Evolutionary conservation across 306 rosid genomes (phyloP).

Genomic region (Heteromeles arbutifolia): DNA sequence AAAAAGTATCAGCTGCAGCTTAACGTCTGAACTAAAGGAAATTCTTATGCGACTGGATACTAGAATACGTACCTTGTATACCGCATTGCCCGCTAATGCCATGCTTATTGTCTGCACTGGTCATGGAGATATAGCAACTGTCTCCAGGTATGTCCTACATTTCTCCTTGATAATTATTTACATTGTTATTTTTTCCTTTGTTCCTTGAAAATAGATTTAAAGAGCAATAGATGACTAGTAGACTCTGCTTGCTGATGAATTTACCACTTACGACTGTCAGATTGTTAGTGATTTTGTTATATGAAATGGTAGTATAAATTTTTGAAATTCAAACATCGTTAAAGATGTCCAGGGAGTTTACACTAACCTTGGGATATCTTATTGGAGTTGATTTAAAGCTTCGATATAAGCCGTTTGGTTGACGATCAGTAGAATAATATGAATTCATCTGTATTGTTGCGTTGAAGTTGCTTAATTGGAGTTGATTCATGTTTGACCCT

Average conservation of each 20-base stretch:
- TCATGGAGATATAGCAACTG: constrained; percentile 86
- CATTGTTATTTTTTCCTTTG: background rate
- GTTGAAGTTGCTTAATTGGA: background rate
- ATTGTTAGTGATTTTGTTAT: background rate
- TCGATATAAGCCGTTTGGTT: background rate
- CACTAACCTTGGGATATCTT: background rate
- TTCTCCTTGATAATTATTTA: background rate
- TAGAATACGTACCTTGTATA: constrained; percentile 47
- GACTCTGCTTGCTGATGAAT: background rate
- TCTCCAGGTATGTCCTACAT: constrained; percentile 60
- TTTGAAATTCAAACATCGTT: background rate
- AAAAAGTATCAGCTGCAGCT: constrained; percentile 39
- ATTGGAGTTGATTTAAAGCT: background rate
- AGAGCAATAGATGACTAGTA: background rate
- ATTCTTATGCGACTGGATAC: constrained; percentile 66
- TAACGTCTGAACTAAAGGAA: constrained; percentile 57
- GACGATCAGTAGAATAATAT: background rate
- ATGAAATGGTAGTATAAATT: background rate
- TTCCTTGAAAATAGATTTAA: background rate
- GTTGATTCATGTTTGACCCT: constrained; percentile 3
- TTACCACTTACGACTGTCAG: background rate
- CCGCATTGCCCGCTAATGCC: constrained; percentile 61
- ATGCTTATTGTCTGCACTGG: constrained; percentile 93
- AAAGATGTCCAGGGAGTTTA: no score
- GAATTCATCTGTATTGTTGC: background rate